Conservation (phyloP, 345 rosid genomes). For the Rhizophora mangle region DNA sequence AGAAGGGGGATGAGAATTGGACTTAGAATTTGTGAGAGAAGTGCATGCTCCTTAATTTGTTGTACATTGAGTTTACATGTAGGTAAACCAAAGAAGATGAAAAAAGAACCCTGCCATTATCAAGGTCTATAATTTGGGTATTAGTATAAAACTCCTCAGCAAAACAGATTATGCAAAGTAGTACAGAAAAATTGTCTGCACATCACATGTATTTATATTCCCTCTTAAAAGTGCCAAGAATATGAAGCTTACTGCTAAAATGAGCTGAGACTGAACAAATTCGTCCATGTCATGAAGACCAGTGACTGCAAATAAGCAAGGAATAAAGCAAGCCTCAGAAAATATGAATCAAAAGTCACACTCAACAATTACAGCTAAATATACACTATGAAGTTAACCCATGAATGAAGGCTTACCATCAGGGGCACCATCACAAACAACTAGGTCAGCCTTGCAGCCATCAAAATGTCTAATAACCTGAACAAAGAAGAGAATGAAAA, state of each 20-base stretch:
- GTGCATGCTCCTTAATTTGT: too few species aligned
- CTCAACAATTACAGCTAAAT: background rate
- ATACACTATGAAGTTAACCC: background rate
- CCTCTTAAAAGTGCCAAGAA: background rate
- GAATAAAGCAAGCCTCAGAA: conserved; percentile 14
- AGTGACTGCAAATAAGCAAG: conserved; percentile 57
- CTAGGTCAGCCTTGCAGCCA: conserved; percentile 95
- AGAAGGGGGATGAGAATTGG: too few species aligned
- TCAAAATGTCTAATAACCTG: conserved; percentile 94
- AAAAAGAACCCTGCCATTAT: too few species aligned
- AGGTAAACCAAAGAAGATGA: too few species aligned
- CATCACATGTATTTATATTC: background rate
- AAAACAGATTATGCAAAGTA: background rate
- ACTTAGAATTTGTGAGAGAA: too few species aligned
- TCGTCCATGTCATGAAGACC: conserved; percentile 99
- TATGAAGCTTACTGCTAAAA: conserved; percentile 68
- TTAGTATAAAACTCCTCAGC: background rate
- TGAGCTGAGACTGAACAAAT: conserved; percentile 93
- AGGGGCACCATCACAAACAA: conserved; percentile 98
- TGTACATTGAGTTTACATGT: too few species aligned
- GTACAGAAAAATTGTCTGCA: background rate
- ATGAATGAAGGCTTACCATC: conserved; percentile 55
- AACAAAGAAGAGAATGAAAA: background rate
- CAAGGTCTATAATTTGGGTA: too few species aligned
- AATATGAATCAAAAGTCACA: background rate